phyloP scores from a whole-genome alignment of 495 filamentous ascomycete genomes.

The Neurospora africana region DNA sequence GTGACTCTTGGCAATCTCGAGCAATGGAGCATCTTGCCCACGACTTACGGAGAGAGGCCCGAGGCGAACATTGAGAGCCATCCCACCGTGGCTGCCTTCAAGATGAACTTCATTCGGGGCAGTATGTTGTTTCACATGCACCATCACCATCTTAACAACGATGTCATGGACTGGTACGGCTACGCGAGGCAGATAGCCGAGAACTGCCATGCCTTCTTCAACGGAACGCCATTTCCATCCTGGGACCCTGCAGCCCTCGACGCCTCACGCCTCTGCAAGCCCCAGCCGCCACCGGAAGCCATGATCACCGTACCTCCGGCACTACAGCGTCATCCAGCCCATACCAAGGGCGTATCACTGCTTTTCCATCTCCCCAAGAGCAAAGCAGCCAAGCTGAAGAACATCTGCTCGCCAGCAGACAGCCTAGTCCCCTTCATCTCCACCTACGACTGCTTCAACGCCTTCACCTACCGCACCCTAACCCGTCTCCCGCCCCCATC shows the following conservation, averaged over 20 bases:
- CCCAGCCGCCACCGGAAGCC: constrained; percentile 3
- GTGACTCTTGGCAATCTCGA: constrained; percentile 20
- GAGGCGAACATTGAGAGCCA: constrained; percentile 24
- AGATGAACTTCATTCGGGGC: constrained; percentile 33
- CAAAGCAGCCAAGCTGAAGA: constrained; percentile 31
- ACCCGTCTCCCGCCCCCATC: constrained; percentile 20
- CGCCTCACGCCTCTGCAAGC: constrained; percentile 27
- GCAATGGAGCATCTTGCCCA: constrained; percentile 23
- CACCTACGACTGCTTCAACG: constrained; percentile 33
- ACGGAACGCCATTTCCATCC: constrained; percentile 18
- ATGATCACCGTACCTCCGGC: background rate
- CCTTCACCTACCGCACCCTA: constrained; percentile 28
- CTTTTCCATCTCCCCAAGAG: constrained; percentile 34
- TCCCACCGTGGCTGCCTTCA: constrained; percentile 29
- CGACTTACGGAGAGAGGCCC: constrained; percentile 33
- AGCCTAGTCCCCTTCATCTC: constrained; percentile 25
- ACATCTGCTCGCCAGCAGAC: background rate
- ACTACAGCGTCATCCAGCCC: constrained; percentile 22
- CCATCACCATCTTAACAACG: constrained; percentile 34
- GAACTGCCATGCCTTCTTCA: constrained; percentile 28
- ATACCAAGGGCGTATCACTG: constrained; percentile 16
- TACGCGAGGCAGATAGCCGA: constrained; percentile 33
- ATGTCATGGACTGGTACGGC: constrained; percentile 33
- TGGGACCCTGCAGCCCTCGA: constrained; percentile 29
- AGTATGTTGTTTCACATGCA: constrained; percentile 34